Evolutionary conservation across 208 protist species (phyloP), one percentile per base, ranked within the genome.

Genomic region (Leishmania amazonensis): DNA sequence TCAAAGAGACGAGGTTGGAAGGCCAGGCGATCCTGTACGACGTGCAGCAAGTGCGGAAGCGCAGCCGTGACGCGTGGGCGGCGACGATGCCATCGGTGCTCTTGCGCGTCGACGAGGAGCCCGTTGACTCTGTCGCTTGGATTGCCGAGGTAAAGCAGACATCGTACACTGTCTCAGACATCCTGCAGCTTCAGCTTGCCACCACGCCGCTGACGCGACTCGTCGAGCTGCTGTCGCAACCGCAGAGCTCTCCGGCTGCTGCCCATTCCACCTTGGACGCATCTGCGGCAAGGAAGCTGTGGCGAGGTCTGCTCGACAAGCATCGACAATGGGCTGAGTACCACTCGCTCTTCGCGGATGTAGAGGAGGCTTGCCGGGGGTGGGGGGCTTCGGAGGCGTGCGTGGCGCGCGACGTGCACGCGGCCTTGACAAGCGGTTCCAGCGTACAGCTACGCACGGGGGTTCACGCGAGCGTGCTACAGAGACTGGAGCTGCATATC

Each of bases 371-470:
- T 31, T 83, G 77, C 35, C 71, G 80, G 5, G 60, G 47, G 54
- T 84, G 80, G 80, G 62, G 82, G 5, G 72, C 72, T 9, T 67
- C 80, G 3, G 81, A 90, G 81, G 76, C 42, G 47, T 68, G 62
- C 57, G 73, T 95, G 38, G 89, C 88, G 31, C 64, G 31, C 42
- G 35, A 74, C 40, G 76, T 93, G 75, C 62, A 81, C 65, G 74
- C 49, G 0, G 88, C 90, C 15, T 77, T 87, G 31, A 67, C 79
- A 28, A 60, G 75, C 8, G 74, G 86, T 40, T n/a, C 17, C 75
- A 80, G 87, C 19, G 87, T 96, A 28, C 90, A 90, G 6, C 76
- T 97, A 21, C 91, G 89, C 57, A 87, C 90, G 35, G 94, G 94
- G 2, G 87, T 94, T 15, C 88, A 89, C 77, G 80, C 88, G 65